Evolutionary conservation across 108 stramenopile genomes (phyloP).

Genomic region (Skeletonema potamos): DNA sequence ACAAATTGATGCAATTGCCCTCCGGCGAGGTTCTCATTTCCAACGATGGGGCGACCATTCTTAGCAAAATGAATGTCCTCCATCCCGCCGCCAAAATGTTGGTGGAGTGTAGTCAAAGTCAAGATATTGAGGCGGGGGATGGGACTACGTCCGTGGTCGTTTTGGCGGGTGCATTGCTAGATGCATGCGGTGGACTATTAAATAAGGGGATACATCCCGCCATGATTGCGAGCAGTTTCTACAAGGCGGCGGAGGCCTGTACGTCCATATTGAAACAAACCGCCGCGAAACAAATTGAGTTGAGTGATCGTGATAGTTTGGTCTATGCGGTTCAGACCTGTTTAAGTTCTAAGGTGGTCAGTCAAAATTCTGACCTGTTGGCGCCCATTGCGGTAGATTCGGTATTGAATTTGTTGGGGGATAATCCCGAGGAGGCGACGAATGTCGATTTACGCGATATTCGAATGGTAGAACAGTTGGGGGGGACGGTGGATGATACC

Average conservation of each 20-base stretch:
- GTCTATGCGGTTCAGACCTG: conserved; percentile 95
- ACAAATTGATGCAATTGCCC: conserved; percentile 96
- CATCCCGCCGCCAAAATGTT: conserved; percentile 99
- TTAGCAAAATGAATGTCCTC: conserved; percentile 95
- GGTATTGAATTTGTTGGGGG: conserved; percentile 88
- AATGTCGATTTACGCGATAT: conserved; percentile 97
- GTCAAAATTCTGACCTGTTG: conserved; percentile 92
- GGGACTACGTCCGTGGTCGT: conserved; percentile 97
- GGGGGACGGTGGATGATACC: conserved; percentile 99
- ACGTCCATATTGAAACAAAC: conserved; percentile 60
- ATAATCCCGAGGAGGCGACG: conserved; percentile 51
- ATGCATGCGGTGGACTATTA: conserved; percentile 83
- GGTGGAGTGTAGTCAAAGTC: conserved; percentile 95
- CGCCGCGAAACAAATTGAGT: conserved; percentile 72
- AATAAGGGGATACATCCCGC: conserved; percentile 97
- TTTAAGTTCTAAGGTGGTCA: conserved; percentile 94
- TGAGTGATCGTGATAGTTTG: conserved; percentile 82
- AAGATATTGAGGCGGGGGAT: conserved; percentile 98
- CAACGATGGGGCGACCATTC: conserved; percentile 99
- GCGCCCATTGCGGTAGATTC: conserved; percentile 99
- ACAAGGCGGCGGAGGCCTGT: conserved; percentile 72
- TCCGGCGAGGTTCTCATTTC: conserved; percentile 96
- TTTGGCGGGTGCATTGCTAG: conserved; percentile 95
- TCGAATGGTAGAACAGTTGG: conserved; percentile 95
- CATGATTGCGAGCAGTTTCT: conserved; percentile 89